Percentiles rank a stretch among this genome's conserved stretches.
Conservation (phyloP, 1,284 basidiomycete genomes). For the Takashimella koratensis region DNA sequence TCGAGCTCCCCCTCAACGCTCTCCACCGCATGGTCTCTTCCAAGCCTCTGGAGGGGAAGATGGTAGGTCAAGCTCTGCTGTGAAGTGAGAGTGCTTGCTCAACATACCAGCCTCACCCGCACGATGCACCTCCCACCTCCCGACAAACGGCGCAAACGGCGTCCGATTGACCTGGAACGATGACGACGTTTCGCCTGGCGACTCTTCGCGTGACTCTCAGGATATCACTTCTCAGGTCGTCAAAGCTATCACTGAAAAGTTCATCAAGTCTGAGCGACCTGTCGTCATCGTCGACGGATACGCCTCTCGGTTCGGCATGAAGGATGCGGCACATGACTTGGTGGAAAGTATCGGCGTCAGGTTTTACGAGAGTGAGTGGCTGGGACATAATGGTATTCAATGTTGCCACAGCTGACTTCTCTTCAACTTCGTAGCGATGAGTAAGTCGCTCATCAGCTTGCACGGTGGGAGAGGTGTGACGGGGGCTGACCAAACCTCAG, state of each 20-base stretch:
- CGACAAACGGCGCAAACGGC: too few species aligned
- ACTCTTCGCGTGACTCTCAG: too few species aligned
- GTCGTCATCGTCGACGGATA: constrained; percentile 87
- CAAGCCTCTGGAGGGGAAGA: constrained; percentile 61
- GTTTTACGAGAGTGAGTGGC: constrained; percentile 61
- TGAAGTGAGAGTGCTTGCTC: too few species aligned
- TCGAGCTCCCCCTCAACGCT: constrained; percentile 82
- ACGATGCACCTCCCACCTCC: too few species aligned
- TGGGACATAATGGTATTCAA: too few species aligned
- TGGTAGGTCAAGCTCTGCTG: constrained; percentile 39
- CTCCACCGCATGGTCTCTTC: constrained; percentile 66
- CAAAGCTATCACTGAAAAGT: constrained; percentile 63
- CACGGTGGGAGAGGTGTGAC: too few species aligned
- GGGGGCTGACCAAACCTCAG: constrained; percentile 1
- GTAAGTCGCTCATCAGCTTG: too few species aligned
- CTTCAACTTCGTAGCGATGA: constrained; percentile 58
- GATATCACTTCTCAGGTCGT: constrained; percentile 70
- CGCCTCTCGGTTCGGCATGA: constrained; percentile 71
- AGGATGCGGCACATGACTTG: constrained; percentile 65
- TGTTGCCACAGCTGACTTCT: too few species aligned
- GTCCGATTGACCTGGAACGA: too few species aligned
- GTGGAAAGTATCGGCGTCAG: constrained; percentile 65
- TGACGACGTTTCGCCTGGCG: too few species aligned
- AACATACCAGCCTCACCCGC: too few species aligned
- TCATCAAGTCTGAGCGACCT: constrained; percentile 64